Conservation (phyloP, 2,329 filamentous ascomycete genomes). For the Epichloe uncinata region DNA sequence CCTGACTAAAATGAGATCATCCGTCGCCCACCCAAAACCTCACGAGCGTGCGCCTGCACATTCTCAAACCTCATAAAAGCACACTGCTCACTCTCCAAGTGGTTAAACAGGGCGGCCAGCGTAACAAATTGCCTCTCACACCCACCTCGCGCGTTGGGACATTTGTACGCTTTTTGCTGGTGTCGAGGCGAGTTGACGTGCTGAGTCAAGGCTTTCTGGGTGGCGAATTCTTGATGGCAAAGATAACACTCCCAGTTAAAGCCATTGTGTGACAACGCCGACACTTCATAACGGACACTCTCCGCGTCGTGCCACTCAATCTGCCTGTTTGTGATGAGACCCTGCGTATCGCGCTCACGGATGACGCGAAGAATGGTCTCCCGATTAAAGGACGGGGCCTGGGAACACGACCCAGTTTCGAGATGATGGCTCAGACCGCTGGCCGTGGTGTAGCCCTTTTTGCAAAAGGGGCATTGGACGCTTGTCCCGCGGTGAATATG, state of each 20-base stretch:
- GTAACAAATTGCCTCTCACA: constrained; percentile 25
- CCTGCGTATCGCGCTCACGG: constrained; percentile 29
- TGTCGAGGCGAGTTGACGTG: constrained; percentile 38
- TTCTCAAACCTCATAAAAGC: constrained; percentile 22
- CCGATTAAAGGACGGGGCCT: constrained; percentile 29
- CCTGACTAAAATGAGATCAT: constrained; percentile 4
- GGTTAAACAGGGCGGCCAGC: constrained; percentile 26
- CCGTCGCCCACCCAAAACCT: neutral
- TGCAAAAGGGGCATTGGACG: constrained; percentile 43
- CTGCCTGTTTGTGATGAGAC: constrained; percentile 36
- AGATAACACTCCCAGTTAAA: constrained; percentile 17
- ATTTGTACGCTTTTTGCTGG: constrained; percentile 26
- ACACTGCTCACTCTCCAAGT: constrained; percentile 32
- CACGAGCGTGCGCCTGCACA: constrained; percentile 15
- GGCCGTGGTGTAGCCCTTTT: constrained; percentile 29
- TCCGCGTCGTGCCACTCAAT: constrained; percentile 26
- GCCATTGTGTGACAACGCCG: constrained; percentile 29
- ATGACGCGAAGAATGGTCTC: constrained; percentile 33
- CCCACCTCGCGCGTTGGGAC: constrained; percentile 15
- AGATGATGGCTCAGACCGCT: constrained; percentile 41
- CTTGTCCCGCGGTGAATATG: constrained; percentile 30
- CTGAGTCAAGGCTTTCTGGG: constrained; percentile 24
- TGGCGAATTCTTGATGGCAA: constrained; percentile 31
- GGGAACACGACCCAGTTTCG: constrained; percentile 37
- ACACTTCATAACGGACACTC: constrained; percentile 23